Evolutionary conservation across 2,329 filamentous ascomycete species (phyloP).

Genomic region (Microdochium nivale): DNA sequence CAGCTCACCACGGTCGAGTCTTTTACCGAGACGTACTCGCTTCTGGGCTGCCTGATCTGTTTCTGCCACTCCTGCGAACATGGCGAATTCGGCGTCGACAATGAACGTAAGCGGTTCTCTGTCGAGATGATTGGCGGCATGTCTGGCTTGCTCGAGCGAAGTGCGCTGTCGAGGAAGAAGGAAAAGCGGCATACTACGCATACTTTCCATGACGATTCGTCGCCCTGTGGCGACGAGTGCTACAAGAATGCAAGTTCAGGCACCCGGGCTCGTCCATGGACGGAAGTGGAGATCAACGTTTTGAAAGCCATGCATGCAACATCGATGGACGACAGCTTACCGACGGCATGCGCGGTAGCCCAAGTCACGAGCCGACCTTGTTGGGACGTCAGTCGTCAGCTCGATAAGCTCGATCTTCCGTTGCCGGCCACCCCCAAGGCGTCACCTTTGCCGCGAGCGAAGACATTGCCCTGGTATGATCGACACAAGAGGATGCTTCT

Average conservation of each 20-base stretch:
- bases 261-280: constrained; percentile 33
- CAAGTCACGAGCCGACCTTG: constrained; percentile 42
- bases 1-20: constrained; percentile 32
- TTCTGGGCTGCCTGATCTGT: constrained; percentile 50
- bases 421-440: constrained; percentile 15
- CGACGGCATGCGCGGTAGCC: constrained; percentile 39
- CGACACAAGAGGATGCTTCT: constrained; percentile 44
- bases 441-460: constrained; percentile 16
- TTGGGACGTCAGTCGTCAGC: constrained; percentile 39
- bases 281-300: constrained; percentile 37
- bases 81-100: constrained; percentile 46
- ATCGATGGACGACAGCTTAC: constrained; percentile 30
- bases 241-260: constrained; percentile 25
- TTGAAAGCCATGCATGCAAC: constrained; percentile 38
- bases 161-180: constrained; percentile 17
- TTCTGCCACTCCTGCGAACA: constrained; percentile 53
- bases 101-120: constrained; percentile 44
- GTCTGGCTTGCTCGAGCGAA: constrained; percentile 15
- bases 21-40: constrained; percentile 43
- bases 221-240: constrained; percentile 28
- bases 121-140: constrained; percentile 33
- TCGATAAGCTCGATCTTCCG: constrained; percentile 28
- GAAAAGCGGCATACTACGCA: constrained; percentile 7
- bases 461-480: constrained; percentile 46
- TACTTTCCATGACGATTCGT: constrained; percentile 23